Conservation (phyloP, 768 basidiomycete genomes). For the Kwoniella mangroviensis region DNA sequence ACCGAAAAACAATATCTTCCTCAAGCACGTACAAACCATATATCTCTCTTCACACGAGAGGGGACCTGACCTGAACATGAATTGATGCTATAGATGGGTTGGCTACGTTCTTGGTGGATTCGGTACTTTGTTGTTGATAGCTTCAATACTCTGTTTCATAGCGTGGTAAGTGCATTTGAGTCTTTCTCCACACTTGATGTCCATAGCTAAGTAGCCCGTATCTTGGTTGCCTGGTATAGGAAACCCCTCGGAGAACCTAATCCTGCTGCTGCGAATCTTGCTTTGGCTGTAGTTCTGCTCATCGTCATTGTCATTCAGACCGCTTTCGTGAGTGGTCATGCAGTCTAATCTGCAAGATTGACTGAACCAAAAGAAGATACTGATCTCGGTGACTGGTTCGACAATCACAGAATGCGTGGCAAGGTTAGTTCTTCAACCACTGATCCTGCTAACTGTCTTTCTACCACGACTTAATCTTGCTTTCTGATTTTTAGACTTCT, state of each 20-base stretch:
- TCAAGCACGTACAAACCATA: constrained; percentile 56
- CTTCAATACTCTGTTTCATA: constrained; percentile 65
- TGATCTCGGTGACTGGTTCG: background rate
- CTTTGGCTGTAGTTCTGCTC: constrained; percentile 67
- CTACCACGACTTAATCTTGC: background rate
- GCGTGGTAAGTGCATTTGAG: constrained; percentile 56
- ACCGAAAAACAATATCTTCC: constrained; percentile 62
- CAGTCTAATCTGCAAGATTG: background rate
- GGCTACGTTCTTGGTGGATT: constrained; percentile 68
- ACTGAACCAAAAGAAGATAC: background rate
- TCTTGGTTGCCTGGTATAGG: constrained; percentile 54
- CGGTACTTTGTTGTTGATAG: constrained; percentile 66
- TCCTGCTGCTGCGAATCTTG: constrained; percentile 66
- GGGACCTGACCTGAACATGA: too few relatives aligned
- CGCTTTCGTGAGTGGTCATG: constrained; percentile 36
- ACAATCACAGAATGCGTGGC: constrained; percentile 62
- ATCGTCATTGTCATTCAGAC: constrained; percentile 55
- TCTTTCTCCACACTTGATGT: background rate
- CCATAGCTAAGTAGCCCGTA: too few relatives aligned
- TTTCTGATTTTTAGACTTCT: constrained; percentile 59
- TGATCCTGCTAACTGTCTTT: background rate
- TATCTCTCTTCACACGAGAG: background rate
- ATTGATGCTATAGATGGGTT: constrained; percentile 52
- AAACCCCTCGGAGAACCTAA: constrained; percentile 67
- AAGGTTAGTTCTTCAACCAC: constrained; percentile 24